These are phyloP conservation scores for Hypoxylon sp. DNA, from an alignment of 2,329 filamentous ascomycete genomes.

Conservation along the genomic window DNA sequence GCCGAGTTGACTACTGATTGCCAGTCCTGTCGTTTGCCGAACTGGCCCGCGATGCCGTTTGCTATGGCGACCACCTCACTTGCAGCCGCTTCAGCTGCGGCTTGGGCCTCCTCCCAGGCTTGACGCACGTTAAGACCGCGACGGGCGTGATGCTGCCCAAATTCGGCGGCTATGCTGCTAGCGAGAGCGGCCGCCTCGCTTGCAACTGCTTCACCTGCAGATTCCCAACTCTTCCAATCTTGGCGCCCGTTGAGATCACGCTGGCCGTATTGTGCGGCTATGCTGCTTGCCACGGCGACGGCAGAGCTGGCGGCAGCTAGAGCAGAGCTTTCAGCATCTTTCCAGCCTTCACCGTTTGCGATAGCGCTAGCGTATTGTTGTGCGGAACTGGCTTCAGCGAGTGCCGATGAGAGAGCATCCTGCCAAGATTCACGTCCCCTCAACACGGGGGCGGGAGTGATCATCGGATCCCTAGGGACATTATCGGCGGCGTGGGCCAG, in stretches of 20 bases:
- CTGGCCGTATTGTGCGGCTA: constrained; percentile 8
- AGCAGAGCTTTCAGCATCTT: constrained; percentile 26
- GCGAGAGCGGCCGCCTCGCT: constrained; percentile 6
- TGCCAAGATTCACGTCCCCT: constrained; percentile 36
- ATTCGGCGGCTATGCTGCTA: constrained; percentile 23
- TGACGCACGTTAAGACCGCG: constrained; percentile 19
- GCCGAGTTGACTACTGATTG: constrained; percentile 42
- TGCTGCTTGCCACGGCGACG: constrained; percentile 25
- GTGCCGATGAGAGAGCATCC: constrained; percentile 33
- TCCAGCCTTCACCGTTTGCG: constrained; percentile 20
- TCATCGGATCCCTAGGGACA: constrained; percentile 41
- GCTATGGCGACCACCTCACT: constrained; percentile 26
- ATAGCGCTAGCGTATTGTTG: constrained; percentile 39
- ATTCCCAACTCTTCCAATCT: not conserved
- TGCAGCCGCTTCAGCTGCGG: constrained; percentile 23
- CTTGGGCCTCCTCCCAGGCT: constrained; percentile 20
- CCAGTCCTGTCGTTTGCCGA: constrained; percentile 42
- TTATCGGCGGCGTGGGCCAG: constrained; percentile 38
- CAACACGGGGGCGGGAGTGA: constrained; percentile 44
- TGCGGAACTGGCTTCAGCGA: constrained; percentile 39
- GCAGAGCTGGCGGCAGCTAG: constrained; percentile 28
- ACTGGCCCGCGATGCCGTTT: constrained; percentile 27
- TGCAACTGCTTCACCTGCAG: not conserved
- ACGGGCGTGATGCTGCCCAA: not conserved
- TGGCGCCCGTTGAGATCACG: constrained; percentile 1